These are phyloP conservation scores for Myriosclerotinia curreyana DNA, from an alignment of 2,329 filamentous ascomycete species.

Conservation along the genomic window DNA sequence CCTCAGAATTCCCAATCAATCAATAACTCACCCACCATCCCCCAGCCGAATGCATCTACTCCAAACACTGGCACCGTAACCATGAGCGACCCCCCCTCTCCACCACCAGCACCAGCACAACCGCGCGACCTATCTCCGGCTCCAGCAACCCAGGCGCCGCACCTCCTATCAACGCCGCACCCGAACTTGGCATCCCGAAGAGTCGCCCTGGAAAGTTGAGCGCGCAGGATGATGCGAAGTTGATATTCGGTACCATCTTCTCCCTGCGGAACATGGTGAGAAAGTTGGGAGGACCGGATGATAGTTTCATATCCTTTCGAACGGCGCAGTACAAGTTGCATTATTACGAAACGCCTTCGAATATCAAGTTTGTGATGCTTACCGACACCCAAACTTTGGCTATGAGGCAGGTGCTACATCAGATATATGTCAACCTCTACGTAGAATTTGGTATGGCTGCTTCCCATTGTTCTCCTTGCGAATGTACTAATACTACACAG, in stretches of 20 bases:
- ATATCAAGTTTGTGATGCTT: conserved; percentile 93
- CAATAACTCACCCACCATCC: conserved; percentile 1
- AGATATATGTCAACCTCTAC: conserved; percentile 98
- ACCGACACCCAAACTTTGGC: conserved; percentile 86
- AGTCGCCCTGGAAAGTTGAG: conserved; percentile 38
- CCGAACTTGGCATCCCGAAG: conserved; percentile 36
- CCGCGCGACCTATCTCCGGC: conserved; percentile 49
- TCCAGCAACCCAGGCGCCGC: conserved; percentile 47
- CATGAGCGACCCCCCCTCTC: conserved; percentile 33
- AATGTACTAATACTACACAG: conserved; percentile 41
- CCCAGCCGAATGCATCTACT: conserved; percentile 95
- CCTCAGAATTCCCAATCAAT: conserved; percentile 24
- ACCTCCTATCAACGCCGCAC: conserved; percentile 29
- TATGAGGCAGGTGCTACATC: conserved; percentile 90
- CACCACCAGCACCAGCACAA: conserved; percentile 41
- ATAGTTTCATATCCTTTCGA: conserved; percentile 90
- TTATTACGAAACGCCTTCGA: conserved; percentile 97
- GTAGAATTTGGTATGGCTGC: conserved; percentile 78
- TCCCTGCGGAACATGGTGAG: conserved; percentile 94
- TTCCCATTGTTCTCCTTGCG: conserved; percentile 23
- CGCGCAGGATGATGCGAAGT: conserved; percentile 83
- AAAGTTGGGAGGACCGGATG: conserved; percentile 89
- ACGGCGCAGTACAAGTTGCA: conserved; percentile 97
- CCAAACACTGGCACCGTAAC: conserved; percentile 66
- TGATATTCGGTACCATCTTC: conserved; percentile 96